phyloP scores from a whole-genome alignment of 148 eudicot genomes.

The Spergularia bocconei region DNA sequence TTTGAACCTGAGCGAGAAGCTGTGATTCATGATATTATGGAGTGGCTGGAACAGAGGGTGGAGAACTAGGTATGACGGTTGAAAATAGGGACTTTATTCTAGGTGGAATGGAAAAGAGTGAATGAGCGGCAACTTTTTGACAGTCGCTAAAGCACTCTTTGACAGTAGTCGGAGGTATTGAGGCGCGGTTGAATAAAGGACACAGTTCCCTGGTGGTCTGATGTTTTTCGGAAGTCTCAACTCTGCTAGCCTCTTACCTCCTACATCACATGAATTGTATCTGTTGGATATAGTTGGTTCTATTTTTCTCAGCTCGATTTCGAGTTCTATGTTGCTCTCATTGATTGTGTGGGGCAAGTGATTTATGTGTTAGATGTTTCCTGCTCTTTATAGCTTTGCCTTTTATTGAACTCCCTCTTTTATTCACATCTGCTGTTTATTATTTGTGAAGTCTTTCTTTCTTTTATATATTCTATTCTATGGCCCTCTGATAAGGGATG shows the following conservation, averaged over 20 bases:
- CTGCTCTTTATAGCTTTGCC: no score
- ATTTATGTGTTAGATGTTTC: neutral
- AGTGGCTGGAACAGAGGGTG: conserved; percentile 52
- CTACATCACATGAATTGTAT: neutral
- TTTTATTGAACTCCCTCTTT: no score
- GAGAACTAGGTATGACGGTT: neutral
- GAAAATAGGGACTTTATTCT: neutral
- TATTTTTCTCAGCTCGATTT: neutral
- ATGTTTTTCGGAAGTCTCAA: neutral
- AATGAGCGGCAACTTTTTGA: conserved; percentile 13
- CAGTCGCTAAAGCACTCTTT: neutral
- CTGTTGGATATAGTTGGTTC: neutral
- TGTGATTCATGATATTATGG: conserved; percentile 42
- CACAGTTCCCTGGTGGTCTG: neutral
- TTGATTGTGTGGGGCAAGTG: neutral
- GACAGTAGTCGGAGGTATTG: neutral
- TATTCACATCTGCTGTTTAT: no score
- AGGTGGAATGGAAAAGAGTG: neutral
- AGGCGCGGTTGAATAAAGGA: neutral
- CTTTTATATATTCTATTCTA: no score
- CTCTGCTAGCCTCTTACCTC: neutral
- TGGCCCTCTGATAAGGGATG: no score
- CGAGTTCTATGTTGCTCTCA: neutral
- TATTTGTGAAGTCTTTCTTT: no score
- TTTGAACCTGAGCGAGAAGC: conserved; percentile 71